Base-by-base conservation (phyloP, 2,329 filamentous ascomycete genomes). In the Lachnellula cervina region DNA sequence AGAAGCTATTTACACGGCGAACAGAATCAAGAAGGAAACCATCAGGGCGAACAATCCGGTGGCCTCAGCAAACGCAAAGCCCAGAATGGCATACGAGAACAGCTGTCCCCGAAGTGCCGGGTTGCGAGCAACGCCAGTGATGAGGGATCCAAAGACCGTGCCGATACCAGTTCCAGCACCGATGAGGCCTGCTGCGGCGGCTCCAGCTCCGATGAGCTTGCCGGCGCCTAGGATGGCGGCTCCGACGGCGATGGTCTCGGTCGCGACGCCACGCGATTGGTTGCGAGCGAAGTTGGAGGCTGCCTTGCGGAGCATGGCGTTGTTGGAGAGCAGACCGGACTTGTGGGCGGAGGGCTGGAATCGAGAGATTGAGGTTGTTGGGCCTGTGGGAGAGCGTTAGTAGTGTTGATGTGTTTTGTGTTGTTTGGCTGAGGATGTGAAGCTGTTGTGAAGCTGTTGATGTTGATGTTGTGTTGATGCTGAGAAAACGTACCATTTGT, bases 61-160 rank as follows among this genome's bases (percentile, higher is more conserved):
- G 70, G 81, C 81, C 73, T 84, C 80, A 70, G 80, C 79, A 73
- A 84, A 82, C 69, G 81, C 81, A 74, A 83, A 83, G 72, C 80
- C 81, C 69, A 84, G 72, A 75, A 83, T 80, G 75, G 81, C 81
- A 75, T 83, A 83, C 63, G 77, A 77, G 79, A 84, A 80, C 70
- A 80, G 75, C 72, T 80, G 78, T 69, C 76, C 77, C 70, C 77
- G 73, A 69, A 81, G 73, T 63, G 75, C 76, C 59, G 78, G 78
- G 77, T 81, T 81, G 67, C 78, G 76, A 69, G 78, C 77, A 60
- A 80, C 77, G 73, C 77, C 76, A 65, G 74, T 72, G 69, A 81
- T 78, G 65, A 81, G 74, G 57, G 76, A 73, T 66, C 74, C 77
- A 72, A 81, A 81, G 60, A 81, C 77, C 59, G 77, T 72, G 63